These are phyloP conservation scores for Podosphaera fusca DNA, from an alignment of 2,329 filamentous ascomycete genomes.

Conservation along the genomic window DNA sequence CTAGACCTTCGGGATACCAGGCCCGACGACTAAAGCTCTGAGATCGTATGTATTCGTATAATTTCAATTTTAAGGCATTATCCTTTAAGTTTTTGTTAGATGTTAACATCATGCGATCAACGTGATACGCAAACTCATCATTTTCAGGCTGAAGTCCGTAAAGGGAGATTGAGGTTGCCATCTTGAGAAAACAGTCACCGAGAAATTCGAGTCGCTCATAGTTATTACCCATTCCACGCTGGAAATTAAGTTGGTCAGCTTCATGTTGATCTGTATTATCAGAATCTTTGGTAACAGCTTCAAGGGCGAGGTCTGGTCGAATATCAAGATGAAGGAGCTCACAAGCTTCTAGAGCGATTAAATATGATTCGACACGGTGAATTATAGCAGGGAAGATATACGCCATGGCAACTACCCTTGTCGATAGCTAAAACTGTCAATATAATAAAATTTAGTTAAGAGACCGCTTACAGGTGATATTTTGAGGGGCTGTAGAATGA, in stretches of 20 bases:
- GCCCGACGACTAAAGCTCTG: conserved; percentile 48
- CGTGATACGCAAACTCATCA: conserved; percentile 71
- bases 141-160: conserved; percentile 55
- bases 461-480: conserved; percentile 45
- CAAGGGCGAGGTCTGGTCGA: conserved; percentile 47
- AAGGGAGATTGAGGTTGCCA: conserved; percentile 76
- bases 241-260: conserved; percentile 46
- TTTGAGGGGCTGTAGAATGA: conserved; percentile 55
- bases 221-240: conserved; percentile 73
- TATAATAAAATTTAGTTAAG: neutral
- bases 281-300: conserved; percentile 81
- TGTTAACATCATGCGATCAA: conserved; percentile 71
- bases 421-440: conserved; percentile 31
- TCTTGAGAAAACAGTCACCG: conserved; percentile 84
- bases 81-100: conserved; percentile 82
- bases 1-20: conserved; percentile 74
- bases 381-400: conserved; percentile 67
- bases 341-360: conserved; percentile 61
- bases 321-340: conserved; percentile 39
- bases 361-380: conserved; percentile 55
- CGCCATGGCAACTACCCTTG: conserved; percentile 45
- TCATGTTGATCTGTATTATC: conserved; percentile 58
- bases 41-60: conserved; percentile 64
- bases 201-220: conserved; percentile 89
- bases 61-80: conserved; percentile 40